A percentile compares a stretch with the other conserved stretches of the same genome.
Evolutionary conservation across 2,329 filamentous ascomycete species (phyloP).

Genomic region (Colletotrichum sp.): DNA sequence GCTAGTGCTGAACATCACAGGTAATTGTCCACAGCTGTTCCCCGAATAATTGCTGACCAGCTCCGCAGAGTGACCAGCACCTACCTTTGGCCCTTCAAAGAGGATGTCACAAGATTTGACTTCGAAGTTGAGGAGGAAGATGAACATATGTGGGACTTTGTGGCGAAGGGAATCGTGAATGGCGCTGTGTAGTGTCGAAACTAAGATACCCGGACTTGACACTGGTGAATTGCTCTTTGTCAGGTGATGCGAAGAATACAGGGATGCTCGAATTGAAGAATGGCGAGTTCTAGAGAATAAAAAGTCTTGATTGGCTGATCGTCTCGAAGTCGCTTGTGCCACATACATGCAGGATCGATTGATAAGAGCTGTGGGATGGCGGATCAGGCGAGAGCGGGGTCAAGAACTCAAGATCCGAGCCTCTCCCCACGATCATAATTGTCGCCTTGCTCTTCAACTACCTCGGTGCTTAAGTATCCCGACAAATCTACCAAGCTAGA

Average conservation of each 20-base stretch:
- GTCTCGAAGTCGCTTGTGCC: neutral
- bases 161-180: conserved; percentile 6
- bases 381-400: accelerated
- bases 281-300: neutral
- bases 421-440: accelerated
- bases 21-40: conserved; percentile 29
- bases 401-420: neutral
- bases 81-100: conserved; percentile 57
- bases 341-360: neutral
- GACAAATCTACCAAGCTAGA: accelerated
- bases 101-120: conserved; percentile 58
- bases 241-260: neutral
- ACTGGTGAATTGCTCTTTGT: neutral
- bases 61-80: conserved; percentile 51
- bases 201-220: neutral
- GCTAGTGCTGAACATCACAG: conserved; percentile 56
- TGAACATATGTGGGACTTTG: conserved; percentile 13
- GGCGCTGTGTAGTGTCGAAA: neutral
- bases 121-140: conserved; percentile 53
- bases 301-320: neutral
- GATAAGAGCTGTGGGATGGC: neutral
- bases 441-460: too few species aligned
- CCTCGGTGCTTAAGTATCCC: too few species aligned
- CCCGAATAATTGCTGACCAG: neutral
- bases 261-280: neutral